A percentile compares a stretch with the other conserved stretches of the same genome.
These are phyloP conservation scores for Colletotrichum kahawae DNA, from an alignment of 2,329 filamentous ascomycete species.

Conservation along the genomic window DNA sequence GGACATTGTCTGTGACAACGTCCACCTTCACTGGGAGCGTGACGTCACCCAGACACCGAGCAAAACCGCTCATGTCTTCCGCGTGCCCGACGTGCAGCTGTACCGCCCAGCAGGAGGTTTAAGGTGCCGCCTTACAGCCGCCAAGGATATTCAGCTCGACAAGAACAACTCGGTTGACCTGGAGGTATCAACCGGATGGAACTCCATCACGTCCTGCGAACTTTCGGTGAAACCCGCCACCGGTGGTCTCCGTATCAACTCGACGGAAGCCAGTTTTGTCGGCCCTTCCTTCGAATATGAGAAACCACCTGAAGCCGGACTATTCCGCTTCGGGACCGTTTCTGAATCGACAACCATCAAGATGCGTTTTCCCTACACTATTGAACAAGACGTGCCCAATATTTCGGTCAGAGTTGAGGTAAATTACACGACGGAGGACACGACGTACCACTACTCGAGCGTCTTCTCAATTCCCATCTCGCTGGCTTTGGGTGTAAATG, in stretches of 20 bases:
- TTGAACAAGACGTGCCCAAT: constrained; percentile 76
- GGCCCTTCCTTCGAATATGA: constrained; percentile 46
- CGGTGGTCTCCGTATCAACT: constrained; percentile 68
- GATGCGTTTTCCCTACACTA: constrained; percentile 79
- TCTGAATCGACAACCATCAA: constrained; percentile 50
- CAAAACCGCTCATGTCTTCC: constrained; percentile 57
- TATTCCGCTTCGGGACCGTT: constrained; percentile 57
- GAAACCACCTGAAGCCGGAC: constrained; percentile 57
- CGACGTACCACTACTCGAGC: constrained; percentile 68
- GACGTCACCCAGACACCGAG: constrained; percentile 53
- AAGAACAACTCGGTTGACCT: constrained; percentile 80
- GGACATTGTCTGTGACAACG: constrained; percentile 65
- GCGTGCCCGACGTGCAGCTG: constrained; percentile 68
- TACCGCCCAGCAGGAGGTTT: constrained; percentile 75
- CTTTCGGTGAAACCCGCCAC: constrained; percentile 68
- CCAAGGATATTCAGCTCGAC: constrained; percentile 79
- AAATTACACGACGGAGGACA: constrained; percentile 71
- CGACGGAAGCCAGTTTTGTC: constrained; percentile 60
- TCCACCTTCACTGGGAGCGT: constrained; percentile 70
- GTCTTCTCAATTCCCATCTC: constrained; percentile 71
- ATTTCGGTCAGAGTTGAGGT: constrained; percentile 80
- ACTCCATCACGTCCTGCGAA: constrained; percentile 65
- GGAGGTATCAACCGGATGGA: constrained; percentile 75
- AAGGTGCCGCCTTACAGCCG: constrained; percentile 68
- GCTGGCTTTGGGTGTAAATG: constrained; percentile 89